Percentiles rank a stretch among this genome's conserved stretches.
Evolutionary conservation across 495 filamentous ascomycete genomes (phyloP).

Genomic region (Oidiodendron maius): DNA sequence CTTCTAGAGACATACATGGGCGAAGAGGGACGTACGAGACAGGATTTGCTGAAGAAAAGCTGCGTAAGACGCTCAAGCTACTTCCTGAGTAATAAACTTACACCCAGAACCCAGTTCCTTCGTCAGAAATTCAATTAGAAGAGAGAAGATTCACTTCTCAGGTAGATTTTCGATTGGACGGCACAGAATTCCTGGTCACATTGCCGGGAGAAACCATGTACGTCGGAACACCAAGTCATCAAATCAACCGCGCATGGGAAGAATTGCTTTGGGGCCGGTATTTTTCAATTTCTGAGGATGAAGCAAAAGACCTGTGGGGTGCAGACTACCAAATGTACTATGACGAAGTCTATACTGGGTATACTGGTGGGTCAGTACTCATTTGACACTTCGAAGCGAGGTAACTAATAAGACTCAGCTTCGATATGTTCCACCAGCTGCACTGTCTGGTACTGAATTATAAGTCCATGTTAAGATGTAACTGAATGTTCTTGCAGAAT

Average conservation of each 20-base stretch:
- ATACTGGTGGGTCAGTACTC: constrained; percentile 9
- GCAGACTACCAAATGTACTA: constrained; percentile 8
- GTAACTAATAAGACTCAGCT: not conserved
- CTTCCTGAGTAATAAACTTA: not conserved
- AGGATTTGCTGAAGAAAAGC: not conserved
- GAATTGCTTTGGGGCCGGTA: constrained; percentile 8
- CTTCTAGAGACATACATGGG: not conserved
- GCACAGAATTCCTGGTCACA: not conserved
- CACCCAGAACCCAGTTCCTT: not conserved
- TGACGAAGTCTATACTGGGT: constrained; percentile 7
- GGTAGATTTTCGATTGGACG: not conserved
- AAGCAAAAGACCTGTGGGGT: constrained; percentile 10
- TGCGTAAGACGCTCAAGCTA: not conserved
- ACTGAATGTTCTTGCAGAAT: too few relatives aligned
- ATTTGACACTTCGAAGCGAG: not conserved
- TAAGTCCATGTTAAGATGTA: too few relatives aligned
- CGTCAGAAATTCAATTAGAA: not conserved
- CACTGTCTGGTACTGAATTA: too few relatives aligned
- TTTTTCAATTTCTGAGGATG: constrained; percentile 15
- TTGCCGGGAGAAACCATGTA: constrained; percentile 7
- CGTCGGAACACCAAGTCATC: constrained; percentile 7
- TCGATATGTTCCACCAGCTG: constrained; percentile 12
- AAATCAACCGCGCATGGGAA: constrained; percentile 12
- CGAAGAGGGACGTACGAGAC: not conserved
- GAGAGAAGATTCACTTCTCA: not conserved